Evolutionary conservation across 2,329 filamentous ascomycete genomes (phyloP), one percentile per base, ranked within the genome.

Genomic region (Beauveria bassiana): DNA sequence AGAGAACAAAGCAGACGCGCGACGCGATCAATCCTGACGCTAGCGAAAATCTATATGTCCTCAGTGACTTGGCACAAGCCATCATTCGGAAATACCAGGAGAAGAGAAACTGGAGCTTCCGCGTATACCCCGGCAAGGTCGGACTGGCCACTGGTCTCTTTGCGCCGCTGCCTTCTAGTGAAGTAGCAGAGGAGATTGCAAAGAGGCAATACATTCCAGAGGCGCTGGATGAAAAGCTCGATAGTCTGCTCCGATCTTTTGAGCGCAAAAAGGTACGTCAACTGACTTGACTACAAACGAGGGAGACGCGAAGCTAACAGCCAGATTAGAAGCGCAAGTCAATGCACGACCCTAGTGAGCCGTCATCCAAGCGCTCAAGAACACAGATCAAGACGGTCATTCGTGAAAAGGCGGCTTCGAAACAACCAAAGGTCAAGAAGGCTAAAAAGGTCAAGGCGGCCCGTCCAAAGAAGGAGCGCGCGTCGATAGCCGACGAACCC

Each of bases 31-130:
- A 83, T 26, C 82, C 85, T 0, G 77, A 81, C 1, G 79, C 82
- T 63, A 90, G 88, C 67, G 86, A 92, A 62, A 86, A 87, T 64
- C 80, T 99, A 1, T 96, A 97, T 71, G 86, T 93, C 6, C 76
- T 99, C 43, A 93, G 91, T 57, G 95, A 99, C 73, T 82, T 99
- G 10, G 86, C 93, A 0, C 90, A 95, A 73, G 84, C 87, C 3
- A 82, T 93, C 14, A 88, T 97, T 63, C 85, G 91, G 53, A 87
- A 88, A 66, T 99, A 90, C 80, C 90, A 95, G 71, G 92, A 96
- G 65, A 83, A 87, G 67, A 90, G 90, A 70, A 88, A 87, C 47
- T 97, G 93, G 88, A 87, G 84, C 47, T 88, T 98, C 70, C 89
- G 95, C 70, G 88, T 90, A 1, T 96, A 88, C 73, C 85, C 92